These are phyloP conservation scores for Arctium minus DNA, from an alignment of 129 eudicot species.

Conservation along the genomic window DNA sequence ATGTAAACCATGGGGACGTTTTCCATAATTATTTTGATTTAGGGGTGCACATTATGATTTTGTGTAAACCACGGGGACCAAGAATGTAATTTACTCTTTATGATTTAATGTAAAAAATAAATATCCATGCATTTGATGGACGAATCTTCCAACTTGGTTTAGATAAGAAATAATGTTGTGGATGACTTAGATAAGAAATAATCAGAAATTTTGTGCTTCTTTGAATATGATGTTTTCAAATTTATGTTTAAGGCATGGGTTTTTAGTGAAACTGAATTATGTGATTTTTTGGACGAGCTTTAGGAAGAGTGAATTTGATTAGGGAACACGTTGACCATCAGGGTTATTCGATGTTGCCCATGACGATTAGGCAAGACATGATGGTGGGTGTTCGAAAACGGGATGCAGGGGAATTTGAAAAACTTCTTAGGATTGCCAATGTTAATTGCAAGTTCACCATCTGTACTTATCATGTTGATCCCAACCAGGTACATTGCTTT, in stretches of 20 bases:
- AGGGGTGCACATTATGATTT: too few species aligned
- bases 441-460: constrained; percentile 76
- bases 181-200: too few species aligned
- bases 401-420: constrained; percentile 45
- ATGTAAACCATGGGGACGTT: too few species aligned
- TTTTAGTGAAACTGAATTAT: neutral
- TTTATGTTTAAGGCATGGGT: too few species aligned
- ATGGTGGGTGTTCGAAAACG: constrained; percentile 78
- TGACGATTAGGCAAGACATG: constrained; percentile 93
- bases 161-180: too few species aligned
- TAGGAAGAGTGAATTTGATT: constrained; percentile 93
- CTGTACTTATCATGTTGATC: constrained; percentile 87
- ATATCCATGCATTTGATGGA: too few species aligned
- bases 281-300: neutral
- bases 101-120: too few species aligned
- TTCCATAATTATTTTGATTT: too few species aligned
- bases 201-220: neutral
- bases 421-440: constrained; percentile 70
- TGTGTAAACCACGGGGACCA: too few species aligned
- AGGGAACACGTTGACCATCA: constrained; percentile 98
- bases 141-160: too few species aligned
- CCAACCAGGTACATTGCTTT: constrained; percentile 56
- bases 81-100: too few species aligned
- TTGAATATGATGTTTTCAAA: too few species aligned
- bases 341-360: constrained; percentile 94